Base-by-base conservation (phyloP, 1,284 basidiomycete species). In the Blastosporella zonata region DNA sequence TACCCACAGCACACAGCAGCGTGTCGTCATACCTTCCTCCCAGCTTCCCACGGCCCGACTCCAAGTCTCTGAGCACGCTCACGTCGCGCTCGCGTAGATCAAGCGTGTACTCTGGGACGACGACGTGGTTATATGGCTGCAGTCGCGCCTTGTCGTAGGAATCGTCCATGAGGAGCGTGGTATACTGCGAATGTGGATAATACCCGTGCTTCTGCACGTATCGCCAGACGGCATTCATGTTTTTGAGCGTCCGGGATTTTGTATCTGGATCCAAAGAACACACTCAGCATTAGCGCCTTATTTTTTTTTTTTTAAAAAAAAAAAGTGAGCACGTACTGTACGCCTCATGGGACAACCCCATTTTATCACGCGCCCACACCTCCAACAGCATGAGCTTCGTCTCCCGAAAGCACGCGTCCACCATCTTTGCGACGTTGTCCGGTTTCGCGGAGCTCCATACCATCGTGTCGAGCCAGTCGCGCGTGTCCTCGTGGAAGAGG, bases 371-470 rank as follows among this genome's bases (percentile, higher is more conserved):
- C 5, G 87, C 86, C 91, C 90, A 93, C 0, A 91, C 71, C 0
- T 82, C 82, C 17, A 78, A 65, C 8, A 93, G 62, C 34, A 69
- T 64, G 9, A 61, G 58, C 47, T 69, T 72, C 22, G 69, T 56
- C 3, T 66, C 57, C 2, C 69, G 75, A 62, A 86, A 89, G 50
- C 73, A 75, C 43, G 69, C 72, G 23, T 73, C 62, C 0, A 87
- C 82, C 87, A 90, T 89, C 55, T 82, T 79, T 0, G 72, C 66
- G 2, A 94, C 92, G 58, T 83, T 92, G 48, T 84, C 78, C 0
- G 87, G 85, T 62, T 90, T 85, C 1, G 91, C 91, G 0, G 85
- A 89, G 55, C 86, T 90, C 91, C 92, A 94, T 0, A 94, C 79
- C 81, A 93, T 88, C 4, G 85, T 81, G 52, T 92, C 86, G 22